Percentiles rank a stretch among this genome's conserved stretches.
Conservation (phyloP, 495 filamentous ascomycete species). For the Polyplosphaeria fusca region DNA sequence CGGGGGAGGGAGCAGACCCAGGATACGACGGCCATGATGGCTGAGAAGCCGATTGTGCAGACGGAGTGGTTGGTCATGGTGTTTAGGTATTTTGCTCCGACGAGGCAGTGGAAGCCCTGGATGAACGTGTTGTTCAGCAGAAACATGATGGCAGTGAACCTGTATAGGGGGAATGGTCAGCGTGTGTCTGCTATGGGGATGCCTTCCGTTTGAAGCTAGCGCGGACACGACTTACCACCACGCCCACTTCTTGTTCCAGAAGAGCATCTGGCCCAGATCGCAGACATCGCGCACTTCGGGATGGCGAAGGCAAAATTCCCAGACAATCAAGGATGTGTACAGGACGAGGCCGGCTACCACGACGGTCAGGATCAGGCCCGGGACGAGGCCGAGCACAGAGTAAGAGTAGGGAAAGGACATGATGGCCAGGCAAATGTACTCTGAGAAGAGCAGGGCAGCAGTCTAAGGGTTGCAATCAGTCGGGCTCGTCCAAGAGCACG, state of each 20-base stretch:
- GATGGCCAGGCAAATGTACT: slow-evolving; percentile 90
- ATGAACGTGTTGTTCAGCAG: slow-evolving; percentile 89
- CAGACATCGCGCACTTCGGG: slow-evolving; percentile 86
- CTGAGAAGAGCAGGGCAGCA: slow-evolving; percentile 79
- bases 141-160: slow-evolving; percentile 83
- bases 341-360: slow-evolving; percentile 70
- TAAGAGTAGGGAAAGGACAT: slow-evolving; percentile 94
- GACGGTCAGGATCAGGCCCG: slow-evolving; percentile 76
- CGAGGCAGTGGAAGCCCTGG: slow-evolving; percentile 74
- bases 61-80: slow-evolving; percentile 66
- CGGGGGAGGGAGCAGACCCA: slow-evolving; percentile 74
- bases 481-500: background rate
- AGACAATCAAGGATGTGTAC: slow-evolving; percentile 81
- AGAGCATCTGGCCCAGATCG: slow-evolving; percentile 85
- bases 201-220: too few species aligned
- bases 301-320: slow-evolving; percentile 82
- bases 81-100: slow-evolving; percentile 79
- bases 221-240: too few species aligned
- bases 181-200: too few species aligned
- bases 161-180: too few species aligned
- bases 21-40: slow-evolving; percentile 66
- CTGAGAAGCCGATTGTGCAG: slow-evolving; percentile 71
- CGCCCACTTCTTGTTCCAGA: slow-evolving; percentile 71
- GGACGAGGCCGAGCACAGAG: slow-evolving; percentile 79
- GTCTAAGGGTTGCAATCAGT: slow-evolving; percentile 51